phyloP scores from a whole-genome alignment of 129 eudicot species.

The Apium graveolens region DNA sequence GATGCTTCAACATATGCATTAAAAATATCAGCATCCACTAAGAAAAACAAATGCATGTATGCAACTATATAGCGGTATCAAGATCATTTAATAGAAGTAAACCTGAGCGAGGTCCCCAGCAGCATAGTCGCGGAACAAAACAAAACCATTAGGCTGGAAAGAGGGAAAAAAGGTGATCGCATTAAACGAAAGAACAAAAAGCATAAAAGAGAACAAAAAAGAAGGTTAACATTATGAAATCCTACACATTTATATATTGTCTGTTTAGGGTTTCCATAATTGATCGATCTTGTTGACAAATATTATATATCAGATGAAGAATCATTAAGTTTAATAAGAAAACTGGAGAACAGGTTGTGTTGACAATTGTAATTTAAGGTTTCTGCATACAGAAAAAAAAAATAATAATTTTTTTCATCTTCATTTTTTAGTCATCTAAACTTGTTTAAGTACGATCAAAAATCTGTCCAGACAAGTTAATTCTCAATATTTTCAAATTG shows the following conservation, averaged over 20 bases:
- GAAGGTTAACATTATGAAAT: neutral
- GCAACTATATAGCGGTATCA: neutral
- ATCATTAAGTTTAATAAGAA: neutral
- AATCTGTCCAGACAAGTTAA: neutral
- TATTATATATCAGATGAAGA: neutral
- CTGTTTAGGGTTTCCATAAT: neutral
- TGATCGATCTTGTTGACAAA: neutral
- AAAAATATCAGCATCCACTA: neutral
- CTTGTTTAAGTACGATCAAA: neutral
- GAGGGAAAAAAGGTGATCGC: constrained; percentile 1
- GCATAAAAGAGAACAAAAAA: neutral
- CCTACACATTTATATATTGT: neutral
- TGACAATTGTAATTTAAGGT: neutral
- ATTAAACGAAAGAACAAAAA: neutral
- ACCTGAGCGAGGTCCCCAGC: constrained; percentile 99
- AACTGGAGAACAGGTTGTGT: neutral
- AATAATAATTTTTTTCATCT: neutral
- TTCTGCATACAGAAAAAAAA: neutral
- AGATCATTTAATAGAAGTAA: constrained; percentile 8
- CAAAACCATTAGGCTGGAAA: constrained; percentile 76
- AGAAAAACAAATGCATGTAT: neutral
- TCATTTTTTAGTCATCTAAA: neutral
- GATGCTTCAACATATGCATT: neutral
- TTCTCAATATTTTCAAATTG: neutral
- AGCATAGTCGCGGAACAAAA: constrained; percentile 93